Evolutionary conservation across 2,329 filamentous ascomycete species (phyloP), one percentile per base, ranked within the genome.

Genomic region (Colletotrichum somersetense): DNA sequence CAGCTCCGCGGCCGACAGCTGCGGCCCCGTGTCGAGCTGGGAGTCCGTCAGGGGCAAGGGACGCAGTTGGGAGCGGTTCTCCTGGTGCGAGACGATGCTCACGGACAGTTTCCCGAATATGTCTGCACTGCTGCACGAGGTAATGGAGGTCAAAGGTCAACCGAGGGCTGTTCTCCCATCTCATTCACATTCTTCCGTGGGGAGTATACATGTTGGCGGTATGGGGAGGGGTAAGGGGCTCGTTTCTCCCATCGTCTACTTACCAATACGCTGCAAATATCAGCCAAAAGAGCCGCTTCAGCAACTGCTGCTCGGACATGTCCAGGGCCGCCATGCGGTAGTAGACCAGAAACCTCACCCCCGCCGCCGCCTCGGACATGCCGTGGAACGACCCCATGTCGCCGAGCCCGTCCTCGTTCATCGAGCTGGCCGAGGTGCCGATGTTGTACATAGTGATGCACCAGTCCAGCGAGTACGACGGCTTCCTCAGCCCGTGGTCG

Each of bases 361-460:
- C 79, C 3, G 77, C 77, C 1, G 77, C 76, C 0, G 80, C 75
- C 23, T 80, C 78, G 23, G 71, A 75, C 66, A 79, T 76, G 18
- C 52, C 70, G 20, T 70, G 73, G 62, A 70, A 74, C 53, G 71
- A 69, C 33, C 68, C 62, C 73, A 65, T 70, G 53, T 75, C 69
- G 4, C 65, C 67, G 2, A 72, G 30, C 4, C 74, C 74, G 42
- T 69, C 55, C 20, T 74, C 74, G 50, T 68, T 62, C 48, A 76
- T 53, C 42, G 75, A 65, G 8, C 44, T 40, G 8, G 77, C 70
- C 0, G 80, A 76, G 1, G 69, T 76, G 3, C 78, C 77, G 5
- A 82, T 66, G 46, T 83, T 81, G 63, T 83, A 83, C 75, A 80
- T 78, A 30, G 80, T 77, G 23, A 81, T 77, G 71, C 80, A 81